A percentile compares a stretch with the other conserved stretches of the same genome.
Conservation (phyloP, 495 filamentous ascomycete species). For the Penicillium lividum region DNA sequence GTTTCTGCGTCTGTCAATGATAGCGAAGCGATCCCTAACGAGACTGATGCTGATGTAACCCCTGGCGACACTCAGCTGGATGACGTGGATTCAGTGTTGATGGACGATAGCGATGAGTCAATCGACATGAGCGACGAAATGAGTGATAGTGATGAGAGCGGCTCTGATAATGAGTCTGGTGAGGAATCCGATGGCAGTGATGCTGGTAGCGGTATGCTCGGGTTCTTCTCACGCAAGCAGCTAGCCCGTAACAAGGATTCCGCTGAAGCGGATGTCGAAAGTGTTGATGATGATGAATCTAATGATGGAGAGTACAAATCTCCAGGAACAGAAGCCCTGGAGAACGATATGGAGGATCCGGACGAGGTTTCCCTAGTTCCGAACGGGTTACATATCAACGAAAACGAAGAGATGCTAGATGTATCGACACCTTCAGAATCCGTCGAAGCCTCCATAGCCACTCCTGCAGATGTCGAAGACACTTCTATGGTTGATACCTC, state of each 20-base stretch:
- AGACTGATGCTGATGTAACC: constrained; percentile 25
- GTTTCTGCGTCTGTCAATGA: constrained; percentile 23
- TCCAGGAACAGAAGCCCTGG: constrained; percentile 22
- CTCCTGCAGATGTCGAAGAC: constrained; percentile 17
- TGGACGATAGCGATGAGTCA: constrained; percentile 78
- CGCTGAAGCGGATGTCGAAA: constrained; percentile 26
- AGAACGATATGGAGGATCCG: constrained; percentile 37
- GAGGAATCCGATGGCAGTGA: constrained; percentile 51
- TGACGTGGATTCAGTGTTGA: constrained; percentile 64
- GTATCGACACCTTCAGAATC: constrained; percentile 23
- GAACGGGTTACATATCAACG: constrained; percentile 28
- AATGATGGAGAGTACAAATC: constrained; percentile 18
- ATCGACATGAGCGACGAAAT: constrained; percentile 89
- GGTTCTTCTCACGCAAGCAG: constrained; percentile 60
- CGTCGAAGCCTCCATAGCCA: constrained; percentile 20
- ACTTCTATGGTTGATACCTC: constrained; percentile 17
- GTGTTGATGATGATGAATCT: constrained; percentile 26
- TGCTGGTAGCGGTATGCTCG: constrained; percentile 59
- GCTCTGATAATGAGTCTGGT: constrained; percentile 43
- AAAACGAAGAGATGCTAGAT: constrained; percentile 15
- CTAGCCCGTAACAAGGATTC: constrained; percentile 37
- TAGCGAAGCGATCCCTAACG: constrained; percentile 24
- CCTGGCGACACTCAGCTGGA: constrained; percentile 51
- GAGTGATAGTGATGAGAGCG: constrained; percentile 61
- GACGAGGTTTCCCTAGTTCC: constrained; percentile 50